Conservation (phyloP, 1,284 basidiomycete genomes). For the Ceratobasidium sp. region DNA sequence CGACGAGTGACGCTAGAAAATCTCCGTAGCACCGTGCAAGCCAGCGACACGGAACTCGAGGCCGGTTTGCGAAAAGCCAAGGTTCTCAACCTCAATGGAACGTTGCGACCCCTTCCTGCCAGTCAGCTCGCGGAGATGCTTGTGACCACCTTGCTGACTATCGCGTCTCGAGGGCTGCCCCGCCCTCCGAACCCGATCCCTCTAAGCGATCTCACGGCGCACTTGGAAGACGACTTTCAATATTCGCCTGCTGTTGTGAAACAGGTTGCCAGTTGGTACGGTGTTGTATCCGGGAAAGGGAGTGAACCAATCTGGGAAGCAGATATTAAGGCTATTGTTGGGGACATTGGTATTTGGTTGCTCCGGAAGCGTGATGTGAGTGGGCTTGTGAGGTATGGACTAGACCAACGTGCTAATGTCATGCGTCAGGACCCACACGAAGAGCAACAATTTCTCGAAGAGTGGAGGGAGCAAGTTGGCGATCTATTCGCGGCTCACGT, state of each 20-base stretch:
- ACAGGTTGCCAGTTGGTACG: conserved; percentile 87
- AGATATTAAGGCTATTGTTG: conserved; percentile 69
- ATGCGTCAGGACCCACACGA: conserved; percentile 68
- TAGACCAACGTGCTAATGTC: conserved; percentile 13
- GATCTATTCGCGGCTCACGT: conserved; percentile 76
- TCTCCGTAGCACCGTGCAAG: conserved; percentile 76
- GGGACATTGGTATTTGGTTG: conserved; percentile 78
- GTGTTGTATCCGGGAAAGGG: conserved; percentile 59
- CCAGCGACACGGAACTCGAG: conserved; percentile 80
- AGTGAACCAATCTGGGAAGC: conserved; percentile 71
- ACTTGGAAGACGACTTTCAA: conserved; percentile 81
- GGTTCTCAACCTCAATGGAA: conserved; percentile 80
- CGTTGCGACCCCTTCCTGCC: conserved; percentile 75
- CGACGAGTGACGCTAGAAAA: conserved; percentile 69
- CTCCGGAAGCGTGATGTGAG: conserved; percentile 73
- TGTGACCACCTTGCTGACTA: conserved; percentile 57
- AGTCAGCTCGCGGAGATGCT: conserved; percentile 80
- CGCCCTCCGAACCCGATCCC: conserved; percentile 66
- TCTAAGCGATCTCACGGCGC: conserved; percentile 62
- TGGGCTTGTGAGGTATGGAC: not conserved
- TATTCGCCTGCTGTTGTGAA: conserved; percentile 69
- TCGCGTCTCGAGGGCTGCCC: conserved; percentile 67
- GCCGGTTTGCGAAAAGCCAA: conserved; percentile 73
- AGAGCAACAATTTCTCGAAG: conserved; percentile 68
- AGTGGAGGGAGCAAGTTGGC: conserved; percentile 80